Evolutionary conservation across 768 basidiomycete genomes (phyloP).

Genomic region (Pseudohyphozyma bogoriensis): DNA sequence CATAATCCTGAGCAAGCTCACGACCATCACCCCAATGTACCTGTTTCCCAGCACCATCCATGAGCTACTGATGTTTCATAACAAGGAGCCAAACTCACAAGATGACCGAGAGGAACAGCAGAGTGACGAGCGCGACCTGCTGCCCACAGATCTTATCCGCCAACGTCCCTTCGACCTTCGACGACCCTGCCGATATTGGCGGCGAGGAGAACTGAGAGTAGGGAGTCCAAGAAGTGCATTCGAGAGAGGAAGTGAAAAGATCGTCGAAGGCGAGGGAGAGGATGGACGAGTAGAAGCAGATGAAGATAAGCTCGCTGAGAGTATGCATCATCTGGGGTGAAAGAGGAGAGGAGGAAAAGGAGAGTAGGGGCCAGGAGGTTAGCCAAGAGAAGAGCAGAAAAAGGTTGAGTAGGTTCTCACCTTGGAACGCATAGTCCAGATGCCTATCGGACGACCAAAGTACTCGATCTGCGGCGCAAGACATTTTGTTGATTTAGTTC

Average conservation of each 20-base stretch:
- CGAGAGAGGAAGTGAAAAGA: slow-evolving; percentile 74
- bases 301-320: slow-evolving; percentile 75
- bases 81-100: too few relatives aligned
- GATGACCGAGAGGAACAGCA: slow-evolving; percentile 65
- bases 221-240: slow-evolving; percentile 51
- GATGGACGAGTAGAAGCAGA: slow-evolving; percentile 82
- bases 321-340: slow-evolving; percentile 45
- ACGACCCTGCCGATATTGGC: slow-evolving; percentile 1
- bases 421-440: slow-evolving; percentile 81
- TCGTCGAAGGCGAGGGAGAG: slow-evolving; percentile 84
- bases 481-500: too few relatives aligned
- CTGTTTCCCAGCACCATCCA: too few relatives aligned
- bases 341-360: background rate
- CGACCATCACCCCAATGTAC: too few relatives aligned
- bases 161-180: slow-evolving; percentile 28
- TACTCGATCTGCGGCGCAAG: slow-evolving; percentile 61
- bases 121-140: slow-evolving; percentile 65
- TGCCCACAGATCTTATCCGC: slow-evolving; percentile 55
- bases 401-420: slow-evolving; percentile 37
- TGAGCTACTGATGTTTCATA: too few relatives aligned
- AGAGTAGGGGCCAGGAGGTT: background rate
- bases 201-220: slow-evolving; percentile 27
- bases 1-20: too few relatives aligned
- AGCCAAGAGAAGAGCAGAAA: background rate
- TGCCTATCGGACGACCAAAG: slow-evolving; percentile 79